Base-by-base conservation (phyloP, 2,329 filamentous ascomycete genomes). In the Aspergillus clavatus region DNA sequence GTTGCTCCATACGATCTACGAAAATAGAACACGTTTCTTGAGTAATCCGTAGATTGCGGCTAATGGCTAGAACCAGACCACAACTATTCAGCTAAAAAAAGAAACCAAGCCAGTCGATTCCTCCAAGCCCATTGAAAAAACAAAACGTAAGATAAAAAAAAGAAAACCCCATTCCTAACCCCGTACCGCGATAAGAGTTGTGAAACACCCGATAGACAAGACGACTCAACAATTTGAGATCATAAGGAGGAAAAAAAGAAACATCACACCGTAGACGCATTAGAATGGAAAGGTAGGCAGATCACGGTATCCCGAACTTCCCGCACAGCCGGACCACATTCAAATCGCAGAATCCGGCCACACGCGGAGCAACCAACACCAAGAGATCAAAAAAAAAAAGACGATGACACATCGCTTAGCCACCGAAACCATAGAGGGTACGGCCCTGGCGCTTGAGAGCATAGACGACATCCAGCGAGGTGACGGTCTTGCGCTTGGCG, bases 361-460 rank as follows among this genome's bases (percentile, higher is more conserved):
- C n/a, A n/a, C n/a, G n/a, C n/a, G n/a, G n/a, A n/a, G n/a, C 29
- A 8, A 18, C 29, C 28, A 16, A 14, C 31, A 40, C 16, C 38
- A 14, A 28, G 24, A 24, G 23, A 24, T 24, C 14, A 44, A 18
- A 38, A 11, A 28, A 12, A 11, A n/a, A 27, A 22, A 16, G 26
- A n/a, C n/a, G n/a, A n/a, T n/a, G n/a, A n/a, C n/a, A n/a, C n/a
- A n/a, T n/a, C n/a, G 61, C 61, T 80, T 87, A 90, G 78, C 86
- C 86, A 79, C 86, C 86, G 78, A 89, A 89, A 75, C 86, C 86
- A 77, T 90, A 90, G 50, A 90, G 84, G 66, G 86, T 87, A 66
- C 78, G 77, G 68, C 79, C 79, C 73, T 81, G 79, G 69, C 79
- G 71, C 76, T 82, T 81, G 60, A 82, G 76, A 38, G 79, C 79